phyloP scores from a whole-genome alignment of 2,329 filamentous ascomycete genomes.

The Talaromyces piceae region DNA sequence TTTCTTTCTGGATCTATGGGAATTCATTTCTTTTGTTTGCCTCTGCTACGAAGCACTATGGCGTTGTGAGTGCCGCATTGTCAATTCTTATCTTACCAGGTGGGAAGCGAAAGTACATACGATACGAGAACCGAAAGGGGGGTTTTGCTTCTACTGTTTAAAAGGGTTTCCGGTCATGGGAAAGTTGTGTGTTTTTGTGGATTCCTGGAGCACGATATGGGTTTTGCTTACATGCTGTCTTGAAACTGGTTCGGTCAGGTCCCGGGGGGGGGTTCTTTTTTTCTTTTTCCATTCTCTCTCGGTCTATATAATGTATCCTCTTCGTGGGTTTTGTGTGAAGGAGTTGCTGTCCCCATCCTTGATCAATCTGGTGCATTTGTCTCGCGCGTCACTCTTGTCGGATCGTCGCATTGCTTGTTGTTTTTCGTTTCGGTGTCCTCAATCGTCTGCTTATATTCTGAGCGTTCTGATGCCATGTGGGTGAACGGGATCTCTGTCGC shows the following conservation, averaged over 20 bases:
- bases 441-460: constrained; percentile 8
- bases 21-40: constrained; percentile 3
- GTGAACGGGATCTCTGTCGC: constrained; percentile 6
- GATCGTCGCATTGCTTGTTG: constrained; percentile 6
- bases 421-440: constrained; percentile 6
- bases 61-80: constrained; percentile 13
- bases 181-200: neutral
- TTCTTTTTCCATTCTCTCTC: constrained; percentile 17
- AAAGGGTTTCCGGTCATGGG: constrained; percentile 1
- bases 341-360: constrained; percentile 10
- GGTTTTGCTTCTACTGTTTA: constrained; percentile 16
- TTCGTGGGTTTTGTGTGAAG: constrained; percentile 16
- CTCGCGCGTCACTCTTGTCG: constrained; percentile 18
- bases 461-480: constrained; percentile 11
- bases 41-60: constrained; percentile 10
- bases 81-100: constrained; percentile 14
- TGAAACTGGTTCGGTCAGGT: constrained; percentile 16
- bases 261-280: neutral
- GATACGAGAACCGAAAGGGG: constrained; percentile 19
- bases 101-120: constrained; percentile 28
- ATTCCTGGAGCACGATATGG: constrained; percentile 1
- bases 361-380: constrained; percentile 17
- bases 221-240: constrained; percentile 20
- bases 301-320: too few relatives aligned
- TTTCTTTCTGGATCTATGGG: constrained; percentile 4